Evolutionary conservation across 2,329 filamentous ascomycete species (phyloP), one percentile per base, ranked within the genome.

Genomic region (Ceratocystis diversiconidia): DNA sequence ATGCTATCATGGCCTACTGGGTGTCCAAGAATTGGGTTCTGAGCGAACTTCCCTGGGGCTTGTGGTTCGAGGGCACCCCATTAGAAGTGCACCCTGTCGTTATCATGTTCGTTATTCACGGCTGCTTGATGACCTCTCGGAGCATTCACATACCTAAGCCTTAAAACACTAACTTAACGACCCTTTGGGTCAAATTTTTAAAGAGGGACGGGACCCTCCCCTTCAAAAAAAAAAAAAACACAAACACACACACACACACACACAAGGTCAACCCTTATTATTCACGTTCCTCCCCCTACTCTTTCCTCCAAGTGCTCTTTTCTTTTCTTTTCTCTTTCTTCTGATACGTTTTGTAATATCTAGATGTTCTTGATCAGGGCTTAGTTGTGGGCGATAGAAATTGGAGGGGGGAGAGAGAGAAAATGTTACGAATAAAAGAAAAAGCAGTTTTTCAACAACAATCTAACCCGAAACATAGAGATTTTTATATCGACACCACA

Each of bases 81-180:
- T 78, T 92, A 22, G 94, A 95, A 76, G 85, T 96, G 68, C 94
- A 99, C 74, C 92, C 94, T 15, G 80, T 88, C 2, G 89, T 87
- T 6, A 76, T 85, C 28, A 72, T 97, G 68, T 99, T 96, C 76
- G 79, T 95, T 67, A 71, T 91, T n/a, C 90, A 95, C 74, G 94
- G 92, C 22, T 95, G 89, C 73, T 77, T 94, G 72, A 97, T 99
- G 94, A 88, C 92, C 69, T 96, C 90, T 79, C 95, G 92, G 82
- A 92, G 86, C 41, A 85, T 99, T 72, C 90, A 94, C 74, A 91
- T 99, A 70, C 94, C 94, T 17, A 99, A 99, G 83, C 91, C 83
- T 66, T 87, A 41, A 15, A 61, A 25, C 5, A 22, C 36, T 17
- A n/a, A 41, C 10, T 15, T 15, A 5, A 15, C 36, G 36, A 41